Percentiles rank a stretch among this genome's conserved stretches.
These are phyloP conservation scores for Chaetomium sp. DNA, from an alignment of 2,329 filamentous ascomycete genomes.

Conservation along the genomic window DNA sequence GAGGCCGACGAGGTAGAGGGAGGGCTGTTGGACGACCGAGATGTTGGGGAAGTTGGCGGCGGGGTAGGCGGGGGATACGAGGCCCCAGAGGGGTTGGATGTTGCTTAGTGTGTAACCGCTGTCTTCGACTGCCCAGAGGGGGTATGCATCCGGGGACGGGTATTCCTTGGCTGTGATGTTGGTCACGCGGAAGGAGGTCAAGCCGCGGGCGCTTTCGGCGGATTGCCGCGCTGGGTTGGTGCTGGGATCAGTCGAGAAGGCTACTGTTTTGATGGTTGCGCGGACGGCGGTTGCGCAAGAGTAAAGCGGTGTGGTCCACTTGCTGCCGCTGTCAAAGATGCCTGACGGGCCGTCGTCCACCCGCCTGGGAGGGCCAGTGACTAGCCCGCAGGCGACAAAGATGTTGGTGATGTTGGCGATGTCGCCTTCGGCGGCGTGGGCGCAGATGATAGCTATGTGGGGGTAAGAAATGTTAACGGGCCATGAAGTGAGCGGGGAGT, in stretches of 20 bases:
- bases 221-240: slow-evolving; percentile 39
- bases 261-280: slow-evolving; percentile 50
- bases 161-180: slow-evolving; percentile 44
- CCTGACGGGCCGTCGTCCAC: slow-evolving; percentile 41
- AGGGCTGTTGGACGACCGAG: slow-evolving; percentile 36
- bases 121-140: slow-evolving; percentile 43
- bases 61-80: slow-evolving; percentile 39
- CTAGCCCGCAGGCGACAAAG: slow-evolving; percentile 43
- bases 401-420: slow-evolving; percentile 46
- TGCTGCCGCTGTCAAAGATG: slow-evolving; percentile 44
- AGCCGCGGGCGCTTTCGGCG: slow-evolving; percentile 38
- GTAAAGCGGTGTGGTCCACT: slow-evolving; percentile 49
- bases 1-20: slow-evolving; percentile 29
- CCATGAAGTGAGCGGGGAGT: not conserved
- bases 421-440: slow-evolving; percentile 33
- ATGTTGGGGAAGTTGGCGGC: slow-evolving; percentile 38
- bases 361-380: slow-evolving; percentile 45
- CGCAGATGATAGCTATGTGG: slow-evolving; percentile 36
- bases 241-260: slow-evolving; percentile 37
- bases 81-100: slow-evolving; percentile 45
- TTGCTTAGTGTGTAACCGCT: slow-evolving; percentile 34
- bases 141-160: slow-evolving; percentile 35
- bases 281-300: slow-evolving; percentile 47
- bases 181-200: slow-evolving; percentile 42
- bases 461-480: not conserved